phyloP scores from a whole-genome alignment of 2,329 filamentous ascomycete species.

The Fusarium pilosicola region DNA sequence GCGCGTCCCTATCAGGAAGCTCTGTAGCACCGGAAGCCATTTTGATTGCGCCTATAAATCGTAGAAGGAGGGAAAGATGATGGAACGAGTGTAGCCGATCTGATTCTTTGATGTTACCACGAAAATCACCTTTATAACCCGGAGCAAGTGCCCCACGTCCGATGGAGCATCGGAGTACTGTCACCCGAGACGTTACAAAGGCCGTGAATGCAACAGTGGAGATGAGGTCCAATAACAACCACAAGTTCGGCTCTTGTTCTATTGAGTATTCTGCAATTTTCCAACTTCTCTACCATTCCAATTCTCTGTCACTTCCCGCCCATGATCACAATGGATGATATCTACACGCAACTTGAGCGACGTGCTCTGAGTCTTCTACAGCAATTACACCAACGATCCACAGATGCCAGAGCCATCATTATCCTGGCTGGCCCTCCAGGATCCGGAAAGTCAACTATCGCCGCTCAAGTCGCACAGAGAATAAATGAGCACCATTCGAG shows the following conservation, averaged over 20 bases:
- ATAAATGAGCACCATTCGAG: accelerated
- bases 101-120: accelerated
- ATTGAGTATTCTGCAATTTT: neutral
- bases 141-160: neutral
- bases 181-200: neutral
- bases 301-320: accelerated
- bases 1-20: neutral
- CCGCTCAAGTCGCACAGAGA: neutral
- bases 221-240: neutral
- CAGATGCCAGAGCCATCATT: neutral
- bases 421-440: neutral
- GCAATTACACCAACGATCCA: neutral
- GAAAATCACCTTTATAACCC: neutral
- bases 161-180: neutral
- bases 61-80: no score
- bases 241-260: neutral
- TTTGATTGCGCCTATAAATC: no score
- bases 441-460: neutral
- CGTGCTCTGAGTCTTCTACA: neutral
- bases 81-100: neutral
- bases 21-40: neutral
- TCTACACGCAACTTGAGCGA: neutral
- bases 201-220: neutral
- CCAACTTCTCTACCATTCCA: accelerated
- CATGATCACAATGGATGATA: neutral